Percentiles rank a stretch among this genome's conserved stretches.
These are phyloP conservation scores for Chrysoporthe deuterocubensis DNA, from an alignment of 2,329 filamentous ascomycete species.

Conservation along the genomic window DNA sequence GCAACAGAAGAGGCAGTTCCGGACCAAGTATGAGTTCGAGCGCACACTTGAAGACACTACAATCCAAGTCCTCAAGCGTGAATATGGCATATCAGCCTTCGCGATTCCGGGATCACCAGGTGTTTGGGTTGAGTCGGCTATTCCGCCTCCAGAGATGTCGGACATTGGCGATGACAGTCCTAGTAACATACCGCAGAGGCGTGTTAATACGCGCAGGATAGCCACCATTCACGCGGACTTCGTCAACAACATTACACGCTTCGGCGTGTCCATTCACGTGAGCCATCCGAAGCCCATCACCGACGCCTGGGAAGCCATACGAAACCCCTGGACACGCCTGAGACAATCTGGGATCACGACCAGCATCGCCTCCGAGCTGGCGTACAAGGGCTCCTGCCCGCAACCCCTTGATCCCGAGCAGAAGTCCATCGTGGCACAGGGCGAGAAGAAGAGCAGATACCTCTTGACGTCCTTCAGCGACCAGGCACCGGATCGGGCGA, in stretches of 20 bases:
- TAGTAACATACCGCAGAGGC: background rate
- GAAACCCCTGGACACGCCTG: conserved; percentile 22
- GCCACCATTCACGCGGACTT: conserved; percentile 22
- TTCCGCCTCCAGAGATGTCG: conserved; percentile 16
- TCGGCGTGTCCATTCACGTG: conserved; percentile 27
- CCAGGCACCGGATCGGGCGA: background rate
- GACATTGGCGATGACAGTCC: no score
- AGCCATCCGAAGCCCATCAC: conserved; percentile 16
- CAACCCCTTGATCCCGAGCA: background rate
- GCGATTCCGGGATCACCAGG: conserved; percentile 15
- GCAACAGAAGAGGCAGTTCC: conserved; percentile 4
- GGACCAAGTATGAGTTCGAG: conserved; percentile 22
- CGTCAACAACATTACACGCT: conserved; percentile 23
- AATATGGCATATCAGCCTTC: conserved; percentile 18
- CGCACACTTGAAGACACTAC: conserved; percentile 25
- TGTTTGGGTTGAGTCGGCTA: conserved; percentile 26
- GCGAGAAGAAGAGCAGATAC: conserved; percentile 14
- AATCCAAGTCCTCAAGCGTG: conserved; percentile 18
- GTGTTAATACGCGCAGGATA: conserved; percentile 15
- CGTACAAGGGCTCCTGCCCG: background rate
- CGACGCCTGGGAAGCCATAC: background rate
- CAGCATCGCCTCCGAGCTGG: conserved; percentile 23
- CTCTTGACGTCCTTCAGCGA: conserved; percentile 12
- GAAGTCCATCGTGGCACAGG: background rate
- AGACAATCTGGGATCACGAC: conserved; percentile 22